phyloP scores from a whole-genome alignment of 2,329 filamentous ascomycete genomes.

The Macrophomina pseudophaseolina region DNA sequence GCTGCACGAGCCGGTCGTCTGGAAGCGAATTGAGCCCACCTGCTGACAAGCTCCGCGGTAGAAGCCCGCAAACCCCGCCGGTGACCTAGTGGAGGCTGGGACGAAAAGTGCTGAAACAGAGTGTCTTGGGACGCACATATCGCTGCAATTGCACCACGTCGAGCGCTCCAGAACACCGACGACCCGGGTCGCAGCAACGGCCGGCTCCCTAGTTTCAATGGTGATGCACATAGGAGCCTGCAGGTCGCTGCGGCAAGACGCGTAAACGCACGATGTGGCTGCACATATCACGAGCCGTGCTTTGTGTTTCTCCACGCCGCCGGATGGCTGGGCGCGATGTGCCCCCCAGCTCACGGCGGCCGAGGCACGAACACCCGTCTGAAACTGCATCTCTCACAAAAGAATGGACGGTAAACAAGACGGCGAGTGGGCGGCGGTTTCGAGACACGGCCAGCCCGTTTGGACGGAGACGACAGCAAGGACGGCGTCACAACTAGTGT shows the following conservation, averaged over 20 bases:
- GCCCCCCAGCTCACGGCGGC: neutral
- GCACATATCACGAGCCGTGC: conserved; percentile 21
- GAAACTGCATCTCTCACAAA: neutral
- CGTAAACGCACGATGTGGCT: conserved; percentile 22
- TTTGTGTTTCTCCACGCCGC: conserved; percentile 8
- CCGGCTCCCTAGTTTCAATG: neutral
- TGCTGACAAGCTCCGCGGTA: neutral
- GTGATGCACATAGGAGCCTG: conserved; percentile 12
- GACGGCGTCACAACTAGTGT: conserved; percentile 9
- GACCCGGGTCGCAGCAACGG: conserved; percentile 2
- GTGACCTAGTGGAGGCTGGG: neutral
- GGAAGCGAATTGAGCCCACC: neutral
- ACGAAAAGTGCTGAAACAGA: conserved; percentile 21
- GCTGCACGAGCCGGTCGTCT: neutral
- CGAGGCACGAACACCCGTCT: neutral
- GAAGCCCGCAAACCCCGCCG: neutral
- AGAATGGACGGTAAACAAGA: neutral
- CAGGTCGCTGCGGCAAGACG: conserved; percentile 11
- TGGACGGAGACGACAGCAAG: conserved; percentile 7
- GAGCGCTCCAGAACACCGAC: neutral
- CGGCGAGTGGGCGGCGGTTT: neutral
- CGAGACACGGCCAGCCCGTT: conserved; percentile 14
- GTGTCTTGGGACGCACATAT: neutral
- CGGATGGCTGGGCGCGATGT: conserved; percentile 10
- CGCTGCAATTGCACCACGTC: conserved; percentile 6